phyloP scores from a whole-genome alignment of 1,139 yeast species.

The Pichia sp. region DNA sequence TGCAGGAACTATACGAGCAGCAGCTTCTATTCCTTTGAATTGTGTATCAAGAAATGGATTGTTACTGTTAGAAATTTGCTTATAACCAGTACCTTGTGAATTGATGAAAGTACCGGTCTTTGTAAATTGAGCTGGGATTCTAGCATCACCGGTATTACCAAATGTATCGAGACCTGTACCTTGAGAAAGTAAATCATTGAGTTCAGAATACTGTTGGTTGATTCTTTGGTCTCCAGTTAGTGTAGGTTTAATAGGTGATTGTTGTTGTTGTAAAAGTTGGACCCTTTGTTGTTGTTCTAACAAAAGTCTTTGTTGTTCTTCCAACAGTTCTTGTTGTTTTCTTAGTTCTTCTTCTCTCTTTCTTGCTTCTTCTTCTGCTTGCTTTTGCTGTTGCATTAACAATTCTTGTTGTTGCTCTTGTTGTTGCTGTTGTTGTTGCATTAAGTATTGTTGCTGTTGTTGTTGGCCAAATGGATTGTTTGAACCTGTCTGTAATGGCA shows the following conservation, averaged over 20 bases:
- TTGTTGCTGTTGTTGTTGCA: conserved; percentile 20
- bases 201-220: conserved; percentile 56
- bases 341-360: conserved; percentile 30
- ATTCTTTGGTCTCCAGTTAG: conserved; percentile 42
- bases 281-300: conserved; percentile 30
- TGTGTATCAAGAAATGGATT: conserved; percentile 71
- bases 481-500: conserved; percentile 55
- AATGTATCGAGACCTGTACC: conserved; percentile 94
- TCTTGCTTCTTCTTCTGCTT: conserved; percentile 29
- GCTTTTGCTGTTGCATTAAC: conserved; percentile 14
- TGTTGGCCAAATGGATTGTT: conserved; percentile 84
- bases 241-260: conserved; percentile 35
- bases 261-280: conserved; percentile 24
- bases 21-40: conserved; percentile 59
- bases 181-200: conserved; percentile 70
- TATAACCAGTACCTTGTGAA: conserved; percentile 82
- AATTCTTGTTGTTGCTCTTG: conserved; percentile 22
- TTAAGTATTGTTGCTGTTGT: conserved; percentile 20
- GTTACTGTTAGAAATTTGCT: conserved; percentile 36
- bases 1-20: conserved; percentile 46
- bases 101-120: conserved; percentile 72
- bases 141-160: conserved; percentile 85
- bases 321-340: conserved; percentile 22
- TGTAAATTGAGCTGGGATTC: conserved; percentile 93
- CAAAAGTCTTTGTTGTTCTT: conserved; percentile 24